phyloP scores from a whole-genome alignment of 495 filamentous ascomycete species.

The Hyaloscypha variabilis region DNA sequence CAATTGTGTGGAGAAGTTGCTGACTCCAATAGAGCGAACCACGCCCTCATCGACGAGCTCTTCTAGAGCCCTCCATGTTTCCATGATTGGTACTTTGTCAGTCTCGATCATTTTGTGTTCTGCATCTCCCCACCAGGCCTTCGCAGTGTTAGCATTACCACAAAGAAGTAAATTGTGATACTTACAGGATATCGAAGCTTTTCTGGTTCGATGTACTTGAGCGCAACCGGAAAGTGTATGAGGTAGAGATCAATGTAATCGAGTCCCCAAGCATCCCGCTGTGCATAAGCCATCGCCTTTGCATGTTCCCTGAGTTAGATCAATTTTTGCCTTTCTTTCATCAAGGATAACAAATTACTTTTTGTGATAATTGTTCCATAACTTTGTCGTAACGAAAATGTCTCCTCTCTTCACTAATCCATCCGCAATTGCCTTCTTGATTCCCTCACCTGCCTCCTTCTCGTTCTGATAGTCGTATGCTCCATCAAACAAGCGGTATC shows the following conservation, averaged over 20 bases:
- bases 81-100: conserved; percentile 53
- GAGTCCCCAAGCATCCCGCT: conserved; percentile 63
- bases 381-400: conserved; percentile 78
- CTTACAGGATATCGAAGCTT: conserved; percentile 35
- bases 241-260: conserved; percentile 83
- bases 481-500: conserved; percentile 64
- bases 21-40: conserved; percentile 74
- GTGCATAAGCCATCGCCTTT: conserved; percentile 54
- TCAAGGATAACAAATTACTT: conserved; percentile 13
- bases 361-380: conserved; percentile 78
- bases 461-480: conserved; percentile 62
- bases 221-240: conserved; percentile 78
- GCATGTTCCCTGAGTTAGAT: conserved; percentile 40
- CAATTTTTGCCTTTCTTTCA: neutral
- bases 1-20: conserved; percentile 74
- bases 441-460: conserved; percentile 56
- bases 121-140: conserved; percentile 67
- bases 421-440: conserved; percentile 58
- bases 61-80: conserved; percentile 83
- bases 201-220: conserved; percentile 71
- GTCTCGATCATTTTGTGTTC: conserved; percentile 62
- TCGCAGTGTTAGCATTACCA: conserved; percentile 26
- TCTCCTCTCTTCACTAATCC: conserved; percentile 71
- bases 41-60: conserved; percentile 66
- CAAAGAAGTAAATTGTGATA: neutral